phyloP scores from a whole-genome alignment of 208 protist genomes.

The Acanthamoeba royreba region DNA sequence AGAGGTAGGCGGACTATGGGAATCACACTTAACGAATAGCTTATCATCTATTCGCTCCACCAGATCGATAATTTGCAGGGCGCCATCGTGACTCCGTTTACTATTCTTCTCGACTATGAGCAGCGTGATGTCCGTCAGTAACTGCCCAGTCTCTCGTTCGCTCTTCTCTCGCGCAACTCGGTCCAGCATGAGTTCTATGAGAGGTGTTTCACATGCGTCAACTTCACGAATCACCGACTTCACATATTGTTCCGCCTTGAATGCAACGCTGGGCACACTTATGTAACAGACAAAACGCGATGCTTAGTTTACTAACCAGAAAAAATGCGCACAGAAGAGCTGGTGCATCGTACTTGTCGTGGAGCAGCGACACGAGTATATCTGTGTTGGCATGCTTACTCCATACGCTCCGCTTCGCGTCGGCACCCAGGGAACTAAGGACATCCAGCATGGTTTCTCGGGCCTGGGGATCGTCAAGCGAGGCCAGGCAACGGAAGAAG shows the following conservation, averaged over 20 bases:
- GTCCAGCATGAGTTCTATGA: neutral
- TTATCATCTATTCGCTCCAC: neutral
- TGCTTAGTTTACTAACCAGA: too few species aligned
- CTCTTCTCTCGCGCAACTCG: neutral
- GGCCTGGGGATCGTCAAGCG: neutral
- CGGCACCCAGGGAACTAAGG: neutral
- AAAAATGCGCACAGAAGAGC: too few species aligned
- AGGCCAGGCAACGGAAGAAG: neutral
- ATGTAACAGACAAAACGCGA: too few species aligned
- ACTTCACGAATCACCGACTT: neutral
- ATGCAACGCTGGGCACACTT: neutral
- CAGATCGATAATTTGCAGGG: neutral
- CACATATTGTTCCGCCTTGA: neutral
- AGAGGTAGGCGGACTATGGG: neutral
- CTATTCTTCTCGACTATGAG: neutral
- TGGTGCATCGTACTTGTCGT: neutral
- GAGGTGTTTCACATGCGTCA: neutral
- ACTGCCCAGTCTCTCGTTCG: neutral
- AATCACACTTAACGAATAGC: neutral
- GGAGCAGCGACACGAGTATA: neutral
- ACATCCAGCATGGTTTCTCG: neutral
- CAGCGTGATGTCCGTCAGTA: neutral
- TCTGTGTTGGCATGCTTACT: neutral
- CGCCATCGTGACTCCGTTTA: neutral
- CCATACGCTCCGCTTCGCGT: neutral